These are phyloP conservation scores for Xylariales sp. DNA, from an alignment of 2,329 filamentous ascomycete genomes.

Conservation along the genomic window DNA sequence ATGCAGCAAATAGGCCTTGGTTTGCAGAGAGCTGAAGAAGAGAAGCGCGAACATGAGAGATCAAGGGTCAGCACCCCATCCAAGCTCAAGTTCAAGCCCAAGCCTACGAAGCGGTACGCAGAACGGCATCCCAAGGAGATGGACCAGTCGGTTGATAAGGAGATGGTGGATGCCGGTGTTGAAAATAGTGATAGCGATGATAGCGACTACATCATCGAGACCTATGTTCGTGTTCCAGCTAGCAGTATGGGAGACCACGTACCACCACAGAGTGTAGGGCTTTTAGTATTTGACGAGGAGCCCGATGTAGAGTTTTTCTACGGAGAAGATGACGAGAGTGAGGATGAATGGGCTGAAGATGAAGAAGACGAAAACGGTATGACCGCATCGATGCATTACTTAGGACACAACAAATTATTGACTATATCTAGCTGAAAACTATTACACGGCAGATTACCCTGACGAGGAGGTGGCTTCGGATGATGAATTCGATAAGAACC, in stretches of 20 bases:
- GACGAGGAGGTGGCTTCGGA: conserved; percentile 82
- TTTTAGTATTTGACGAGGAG: conserved; percentile 67
- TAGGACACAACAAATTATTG: conserved; percentile 17
- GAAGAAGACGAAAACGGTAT: conserved; percentile 75
- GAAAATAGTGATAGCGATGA: conserved; percentile 60
- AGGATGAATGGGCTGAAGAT: conserved; percentile 67
- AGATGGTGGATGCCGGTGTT: conserved; percentile 48
- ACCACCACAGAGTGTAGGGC: conserved; percentile 63
- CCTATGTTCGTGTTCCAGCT: conserved; percentile 71
- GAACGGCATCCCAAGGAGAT: conserved; percentile 64
- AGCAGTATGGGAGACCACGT: conserved; percentile 61
- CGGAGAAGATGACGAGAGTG: conserved; percentile 70
- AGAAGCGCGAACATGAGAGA: conserved; percentile 50
- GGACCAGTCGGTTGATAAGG: conserved; percentile 41
- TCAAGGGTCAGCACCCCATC: conserved; percentile 35
- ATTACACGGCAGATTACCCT: conserved; percentile 83
- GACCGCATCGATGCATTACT: neutral
- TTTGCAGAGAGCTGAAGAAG: conserved; percentile 60
- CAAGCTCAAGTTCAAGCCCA: conserved; percentile 64
- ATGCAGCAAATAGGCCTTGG: conserved; percentile 68
- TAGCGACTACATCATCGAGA: conserved; percentile 72
- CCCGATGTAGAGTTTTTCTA: conserved; percentile 72
- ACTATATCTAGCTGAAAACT: conserved; percentile 71
- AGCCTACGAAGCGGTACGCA: conserved; percentile 63
- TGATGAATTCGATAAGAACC: conserved; percentile 69